phyloP scores from a whole-genome alignment of 176 grass and related monocot species.

The Urochloa ruziziensis region DNA sequence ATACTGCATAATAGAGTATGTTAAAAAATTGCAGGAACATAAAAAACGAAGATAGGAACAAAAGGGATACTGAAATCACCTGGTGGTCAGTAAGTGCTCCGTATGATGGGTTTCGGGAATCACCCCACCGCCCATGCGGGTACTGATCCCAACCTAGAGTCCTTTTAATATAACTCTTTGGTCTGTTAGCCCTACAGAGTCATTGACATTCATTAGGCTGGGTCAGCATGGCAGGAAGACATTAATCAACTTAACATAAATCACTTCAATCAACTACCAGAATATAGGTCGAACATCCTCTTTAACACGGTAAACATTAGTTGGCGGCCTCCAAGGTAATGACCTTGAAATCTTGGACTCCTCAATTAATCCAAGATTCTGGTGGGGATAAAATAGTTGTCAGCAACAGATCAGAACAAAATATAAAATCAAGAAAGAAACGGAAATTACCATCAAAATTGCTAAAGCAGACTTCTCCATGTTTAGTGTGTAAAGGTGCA shows the following conservation, averaged over 20 bases:
- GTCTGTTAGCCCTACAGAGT: conserved; percentile 79
- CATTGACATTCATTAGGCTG: background rate
- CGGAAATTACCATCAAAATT: conserved; percentile 63
- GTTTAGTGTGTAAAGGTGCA: conserved; percentile 91
- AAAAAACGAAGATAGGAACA: background rate
- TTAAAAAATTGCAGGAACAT: background rate
- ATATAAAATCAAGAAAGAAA: conserved; percentile 21
- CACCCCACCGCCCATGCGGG: conserved; percentile 75
- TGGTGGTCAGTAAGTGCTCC: conserved; percentile 69
- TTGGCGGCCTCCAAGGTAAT: conserved; percentile 75
- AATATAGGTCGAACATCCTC: conserved; percentile 92
- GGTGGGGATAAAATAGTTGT: background rate
- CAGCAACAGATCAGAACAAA: conserved; percentile 2
- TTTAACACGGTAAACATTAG: conserved; percentile 86
- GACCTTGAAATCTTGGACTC: conserved; percentile 73
- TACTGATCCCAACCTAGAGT: conserved; percentile 82
- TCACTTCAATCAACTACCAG: conserved; percentile 46
- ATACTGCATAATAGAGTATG: background rate
- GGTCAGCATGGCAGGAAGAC: background rate
- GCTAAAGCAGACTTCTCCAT: conserved; percentile 85
- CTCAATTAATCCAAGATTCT: conserved; percentile 88
- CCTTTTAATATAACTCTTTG: conserved; percentile 86
- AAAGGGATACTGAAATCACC: conserved; percentile 24
- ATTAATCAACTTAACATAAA: background rate
- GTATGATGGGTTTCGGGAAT: conserved; percentile 83